Evolutionary conservation across 108 stramenopile species (phyloP).

Genomic region (Hondaea fermentalgiana): DNA sequence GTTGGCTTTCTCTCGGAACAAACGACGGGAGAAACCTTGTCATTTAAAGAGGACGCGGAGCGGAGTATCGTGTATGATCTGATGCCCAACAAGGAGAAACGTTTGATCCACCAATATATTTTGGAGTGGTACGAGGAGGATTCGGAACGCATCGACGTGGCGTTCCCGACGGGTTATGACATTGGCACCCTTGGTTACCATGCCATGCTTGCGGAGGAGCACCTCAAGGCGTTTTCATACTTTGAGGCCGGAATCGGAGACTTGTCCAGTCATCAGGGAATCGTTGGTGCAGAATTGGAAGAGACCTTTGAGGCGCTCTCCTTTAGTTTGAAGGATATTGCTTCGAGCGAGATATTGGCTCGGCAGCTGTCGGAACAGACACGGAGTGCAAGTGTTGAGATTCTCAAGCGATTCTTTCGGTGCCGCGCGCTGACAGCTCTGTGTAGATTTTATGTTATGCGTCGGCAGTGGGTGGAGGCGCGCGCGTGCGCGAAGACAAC

Average conservation of each 20-base stretch:
- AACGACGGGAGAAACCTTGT: background rate
- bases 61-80: background rate
- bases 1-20: background rate
- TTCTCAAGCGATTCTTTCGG: background rate
- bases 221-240: slow-evolving; percentile 1
- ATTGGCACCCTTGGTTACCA: background rate
- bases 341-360: background rate
- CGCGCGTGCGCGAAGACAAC: background rate
- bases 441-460: background rate
- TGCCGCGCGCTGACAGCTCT: background rate
- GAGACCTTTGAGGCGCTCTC: background rate
- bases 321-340: background rate
- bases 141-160: background rate
- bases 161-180: background rate
- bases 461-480: background rate
- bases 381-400: background rate
- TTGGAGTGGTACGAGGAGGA: slow-evolving; percentile 3
- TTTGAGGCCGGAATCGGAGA: background rate
- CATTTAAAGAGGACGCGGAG: background rate
- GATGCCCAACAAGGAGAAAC: background rate
- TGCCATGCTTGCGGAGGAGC: background rate
- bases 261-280: background rate
- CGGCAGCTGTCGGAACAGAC: background rate
- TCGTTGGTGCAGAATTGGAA: background rate
- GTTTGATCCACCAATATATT: background rate